These are phyloP conservation scores for Periconia sp. DNA, from an alignment of 2,329 filamentous ascomycete genomes.

Conservation along the genomic window DNA sequence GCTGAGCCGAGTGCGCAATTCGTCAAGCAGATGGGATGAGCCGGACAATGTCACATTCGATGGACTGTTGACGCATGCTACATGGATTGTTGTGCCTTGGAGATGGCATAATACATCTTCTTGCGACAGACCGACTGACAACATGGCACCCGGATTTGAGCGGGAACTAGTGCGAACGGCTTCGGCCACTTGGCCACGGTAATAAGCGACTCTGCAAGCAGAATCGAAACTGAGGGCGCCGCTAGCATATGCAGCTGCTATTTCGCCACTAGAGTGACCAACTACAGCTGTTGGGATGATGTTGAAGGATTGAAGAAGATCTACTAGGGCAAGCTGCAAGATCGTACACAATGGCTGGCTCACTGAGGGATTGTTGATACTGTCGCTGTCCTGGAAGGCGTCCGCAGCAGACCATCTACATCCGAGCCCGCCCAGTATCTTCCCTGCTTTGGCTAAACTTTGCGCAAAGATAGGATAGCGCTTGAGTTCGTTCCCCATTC, in stretches of 20 bases:
- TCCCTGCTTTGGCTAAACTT: not conserved
- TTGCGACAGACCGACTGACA: not conserved
- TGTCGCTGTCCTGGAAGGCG: slow-evolving; percentile 10
- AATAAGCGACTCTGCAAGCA: not conserved
- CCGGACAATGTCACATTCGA: slow-evolving; percentile 47
- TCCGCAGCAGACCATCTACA: not conserved
- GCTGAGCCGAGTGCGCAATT: slow-evolving; percentile 30
- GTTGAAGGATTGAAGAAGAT: slow-evolving; percentile 11
- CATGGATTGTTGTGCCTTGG: not conserved
- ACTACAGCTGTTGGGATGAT: slow-evolving; percentile 11
- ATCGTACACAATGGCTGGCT: slow-evolving; percentile 18
- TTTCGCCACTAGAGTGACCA: slow-evolving; percentile 25
- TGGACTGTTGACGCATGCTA: slow-evolving; percentile 38
- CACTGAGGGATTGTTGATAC: slow-evolving; percentile 6
- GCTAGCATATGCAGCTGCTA: slow-evolving; percentile 17
- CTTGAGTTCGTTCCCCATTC: slow-evolving; percentile 18
- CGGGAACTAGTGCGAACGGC: not conserved
- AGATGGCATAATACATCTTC: not conserved
- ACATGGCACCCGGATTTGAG: slow-evolving; percentile 3
- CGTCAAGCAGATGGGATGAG: slow-evolving; percentile 37
- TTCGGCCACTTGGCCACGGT: not conserved
- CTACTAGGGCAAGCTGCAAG: slow-evolving; percentile 21
- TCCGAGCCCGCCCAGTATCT: not conserved
- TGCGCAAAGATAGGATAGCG: not conserved
- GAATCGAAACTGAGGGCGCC: not conserved